Conservation (phyloP, 164 flowering plant species). For the Piper longum region DNA sequence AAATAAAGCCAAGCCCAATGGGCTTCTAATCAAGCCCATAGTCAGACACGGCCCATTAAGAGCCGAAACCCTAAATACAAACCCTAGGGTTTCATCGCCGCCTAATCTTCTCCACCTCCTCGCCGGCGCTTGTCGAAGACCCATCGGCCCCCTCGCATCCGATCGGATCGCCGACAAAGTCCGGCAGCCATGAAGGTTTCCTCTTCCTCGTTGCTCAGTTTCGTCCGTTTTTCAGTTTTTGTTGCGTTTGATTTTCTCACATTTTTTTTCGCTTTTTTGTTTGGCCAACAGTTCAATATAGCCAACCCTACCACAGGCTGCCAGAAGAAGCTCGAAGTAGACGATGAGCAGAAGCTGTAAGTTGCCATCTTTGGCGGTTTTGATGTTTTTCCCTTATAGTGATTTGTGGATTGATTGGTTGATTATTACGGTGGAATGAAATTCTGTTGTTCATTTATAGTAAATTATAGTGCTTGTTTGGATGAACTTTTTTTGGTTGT, state of each 20-base stretch:
- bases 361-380: background rate
- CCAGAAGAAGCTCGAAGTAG: conserved; percentile 16
- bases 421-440: background rate
- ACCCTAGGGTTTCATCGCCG: no score
- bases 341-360: conserved; percentile 17
- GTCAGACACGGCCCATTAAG: no score
- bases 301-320: conserved; percentile 22
- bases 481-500: background rate
- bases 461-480: no score
- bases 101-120: no score
- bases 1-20: no score
- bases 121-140: no score
- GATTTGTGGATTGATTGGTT: background rate
- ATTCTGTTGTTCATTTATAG: background rate
- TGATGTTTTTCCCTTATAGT: background rate
- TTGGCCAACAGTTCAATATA: conserved; percentile 12
- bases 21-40: no score
- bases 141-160: no score
- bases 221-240: background rate
- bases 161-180: background rate
- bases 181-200: conserved; percentile 9
- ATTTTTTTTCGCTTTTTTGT: background rate
- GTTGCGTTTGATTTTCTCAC: background rate
- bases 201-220: background rate
- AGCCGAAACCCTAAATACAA: no score